These are phyloP conservation scores for Lathyrus aphaca DNA, from an alignment of 306 rosid genomes.

Conservation along the genomic window DNA sequence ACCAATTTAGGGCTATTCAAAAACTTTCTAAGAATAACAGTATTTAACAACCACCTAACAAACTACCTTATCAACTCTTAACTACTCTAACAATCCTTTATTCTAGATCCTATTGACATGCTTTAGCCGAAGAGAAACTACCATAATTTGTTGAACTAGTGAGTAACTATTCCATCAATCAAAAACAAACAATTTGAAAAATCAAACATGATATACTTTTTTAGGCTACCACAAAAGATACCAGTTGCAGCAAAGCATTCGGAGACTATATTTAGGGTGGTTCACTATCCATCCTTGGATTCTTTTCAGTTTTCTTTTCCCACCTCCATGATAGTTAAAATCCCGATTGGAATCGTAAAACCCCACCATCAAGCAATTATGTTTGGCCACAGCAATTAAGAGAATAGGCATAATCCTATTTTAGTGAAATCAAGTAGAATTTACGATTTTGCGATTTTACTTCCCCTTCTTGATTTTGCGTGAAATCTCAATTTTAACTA, in stretches of 20 bases:
- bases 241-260: neutral
- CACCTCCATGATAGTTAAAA: neutral
- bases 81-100: neutral
- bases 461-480: too few species aligned
- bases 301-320: neutral
- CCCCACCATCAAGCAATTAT: too few species aligned
- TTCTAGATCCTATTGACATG: neutral
- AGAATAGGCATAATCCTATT: too few species aligned
- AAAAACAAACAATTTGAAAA: constrained; percentile 27
- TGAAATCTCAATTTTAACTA: too few species aligned
- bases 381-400: too few species aligned
- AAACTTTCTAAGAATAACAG: neutral
- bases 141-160: neutral
- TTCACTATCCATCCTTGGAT: neutral
- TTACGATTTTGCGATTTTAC: too few species aligned
- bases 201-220: neutral
- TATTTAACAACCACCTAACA: neutral
- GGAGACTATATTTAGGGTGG: constrained; percentile 15
- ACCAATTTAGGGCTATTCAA: neutral
- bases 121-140: constrained; percentile 23
- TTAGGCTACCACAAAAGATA: too few species aligned
- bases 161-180: constrained; percentile 6
- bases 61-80: neutral
- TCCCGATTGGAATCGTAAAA: too few species aligned
- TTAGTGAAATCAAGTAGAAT: too few species aligned